Base-by-base conservation (phyloP, 352 stramenopile genomes). In the Phytophthora capsici region DNA sequence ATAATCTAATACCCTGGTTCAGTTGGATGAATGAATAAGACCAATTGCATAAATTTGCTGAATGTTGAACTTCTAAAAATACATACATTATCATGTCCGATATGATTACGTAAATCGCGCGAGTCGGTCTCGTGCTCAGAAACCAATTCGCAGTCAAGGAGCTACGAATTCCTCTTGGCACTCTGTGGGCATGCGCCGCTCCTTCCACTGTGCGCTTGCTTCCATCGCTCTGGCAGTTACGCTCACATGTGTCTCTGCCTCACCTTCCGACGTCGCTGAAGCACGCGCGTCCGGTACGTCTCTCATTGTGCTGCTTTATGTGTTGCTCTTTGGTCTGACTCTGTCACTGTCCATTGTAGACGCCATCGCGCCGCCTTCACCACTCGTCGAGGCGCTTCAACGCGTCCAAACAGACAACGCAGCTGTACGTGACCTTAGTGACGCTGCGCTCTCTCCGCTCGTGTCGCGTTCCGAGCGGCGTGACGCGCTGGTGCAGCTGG, bases 401-500 rank as follows among this genome's bases (percentile, higher is more conserved):
- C 69, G 52, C 3, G 38, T 75, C 10, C 58, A 71, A 44, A 65
- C 50, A 0, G 69, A 75, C 19, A 75, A 78, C n/a, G 65, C 62
- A 9, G 60, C 60, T 7, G 59, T 78, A 12, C 65, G 69, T 12
- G 65, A 79, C 17, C 78, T 90, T 8, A 86, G 79, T 8, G 66
- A 78, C 46, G 71, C 69, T 16, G 84, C 74, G 63, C 69, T 78
- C 6, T 81, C 66, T 2, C 63, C 54, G 7, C 43, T 70, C 4
- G 67, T 78, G 4, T 38, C 74, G 13, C 53, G 56, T 2, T 37
- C 52, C 4, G 75, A 74, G 34, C 79, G 80, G 12, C 82, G 78
- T 9, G 74, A 77, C 17, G 85, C 82, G 53, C 73, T 93, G 49
- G 82, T 88, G 57, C 77, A 89, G 60, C 69, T 93, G 16, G 85